phyloP scores from a whole-genome alignment of 805 yeast genomes.

The Pichia nakasei region DNA sequence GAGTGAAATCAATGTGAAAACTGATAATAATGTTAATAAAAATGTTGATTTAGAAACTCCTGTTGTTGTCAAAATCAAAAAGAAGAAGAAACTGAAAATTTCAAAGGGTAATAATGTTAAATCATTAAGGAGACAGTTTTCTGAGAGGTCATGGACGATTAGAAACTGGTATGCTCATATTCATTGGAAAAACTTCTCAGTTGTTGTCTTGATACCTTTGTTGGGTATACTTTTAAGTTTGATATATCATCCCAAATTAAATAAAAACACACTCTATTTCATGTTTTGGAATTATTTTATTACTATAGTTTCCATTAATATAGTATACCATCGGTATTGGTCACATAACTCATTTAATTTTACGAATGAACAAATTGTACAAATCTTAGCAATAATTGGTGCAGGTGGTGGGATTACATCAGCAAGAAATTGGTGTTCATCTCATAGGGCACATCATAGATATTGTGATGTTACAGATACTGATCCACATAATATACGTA shows the following conservation, averaged over 20 bases:
- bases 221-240: conserved; percentile 14
- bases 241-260: conserved; percentile 7
- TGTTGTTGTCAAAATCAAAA: conserved; percentile 8
- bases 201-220: conserved; percentile 50
- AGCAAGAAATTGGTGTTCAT: conserved; percentile 67
- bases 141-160: conserved; percentile 70
- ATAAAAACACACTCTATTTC: conserved; percentile 36
- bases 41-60: neutral
- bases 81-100: conserved; percentile 27
- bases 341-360: conserved; percentile 49
- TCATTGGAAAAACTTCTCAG: conserved; percentile 61
- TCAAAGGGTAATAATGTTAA: conserved; percentile 13
- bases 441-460: conserved; percentile 87
- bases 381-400: conserved; percentile 51
- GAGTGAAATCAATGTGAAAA: neutral
- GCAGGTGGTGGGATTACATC: conserved; percentile 71
- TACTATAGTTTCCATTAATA: conserved; percentile 67
- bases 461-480: conserved; percentile 70
- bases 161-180: conserved; percentile 64
- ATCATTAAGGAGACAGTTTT: conserved; percentile 37
- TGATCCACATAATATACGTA: conserved; percentile 80
- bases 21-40: neutral
- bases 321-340: conserved; percentile 76
- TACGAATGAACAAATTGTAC: conserved; percentile 36
- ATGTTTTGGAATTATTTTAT: conserved; percentile 46